These are phyloP conservation scores for Pleurotus eryngii DNA, from an alignment of 768 basidiomycete genomes.

Conservation along the genomic window DNA sequence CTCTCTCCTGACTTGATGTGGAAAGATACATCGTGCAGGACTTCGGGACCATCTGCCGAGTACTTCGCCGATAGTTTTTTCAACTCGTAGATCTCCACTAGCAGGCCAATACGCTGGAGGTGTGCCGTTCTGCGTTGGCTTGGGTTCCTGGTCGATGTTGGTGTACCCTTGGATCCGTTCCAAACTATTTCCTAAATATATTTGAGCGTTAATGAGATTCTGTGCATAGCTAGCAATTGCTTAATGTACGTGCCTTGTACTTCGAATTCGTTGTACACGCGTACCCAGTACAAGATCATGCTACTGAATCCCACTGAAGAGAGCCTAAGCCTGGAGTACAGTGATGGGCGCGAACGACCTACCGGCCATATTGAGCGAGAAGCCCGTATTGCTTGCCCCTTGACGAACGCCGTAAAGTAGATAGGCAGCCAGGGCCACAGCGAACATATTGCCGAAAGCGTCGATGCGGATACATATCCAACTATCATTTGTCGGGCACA, in stretches of 20 bases:
- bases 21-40: constrained; percentile 48
- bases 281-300: constrained; percentile 38
- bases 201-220: constrained; percentile 21
- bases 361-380: constrained; percentile 40
- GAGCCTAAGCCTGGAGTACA: not conserved
- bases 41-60: constrained; percentile 40
- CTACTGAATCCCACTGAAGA: constrained; percentile 41
- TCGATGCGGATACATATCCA: constrained; percentile 38
- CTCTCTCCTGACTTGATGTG: constrained; percentile 54
- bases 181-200: constrained; percentile 25
- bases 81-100: constrained; percentile 46
- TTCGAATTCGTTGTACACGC: constrained; percentile 28
- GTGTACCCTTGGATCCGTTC: constrained; percentile 62
- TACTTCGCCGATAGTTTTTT: constrained; percentile 53
- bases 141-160: constrained; percentile 41
- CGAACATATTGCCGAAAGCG: constrained; percentile 42
- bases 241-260: constrained; percentile 23
- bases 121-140: constrained; percentile 27
- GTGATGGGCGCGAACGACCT: not conserved
- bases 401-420: constrained; percentile 32
- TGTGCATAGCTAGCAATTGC: not conserved
- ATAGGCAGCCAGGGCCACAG: constrained; percentile 40
- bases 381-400: constrained; percentile 28
- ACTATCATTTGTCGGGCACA: constrained; percentile 1
- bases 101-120: constrained; percentile 63